These are phyloP conservation scores for Nemania sp. DNA, from an alignment of 2,329 filamentous ascomycete genomes.

Conservation along the genomic window DNA sequence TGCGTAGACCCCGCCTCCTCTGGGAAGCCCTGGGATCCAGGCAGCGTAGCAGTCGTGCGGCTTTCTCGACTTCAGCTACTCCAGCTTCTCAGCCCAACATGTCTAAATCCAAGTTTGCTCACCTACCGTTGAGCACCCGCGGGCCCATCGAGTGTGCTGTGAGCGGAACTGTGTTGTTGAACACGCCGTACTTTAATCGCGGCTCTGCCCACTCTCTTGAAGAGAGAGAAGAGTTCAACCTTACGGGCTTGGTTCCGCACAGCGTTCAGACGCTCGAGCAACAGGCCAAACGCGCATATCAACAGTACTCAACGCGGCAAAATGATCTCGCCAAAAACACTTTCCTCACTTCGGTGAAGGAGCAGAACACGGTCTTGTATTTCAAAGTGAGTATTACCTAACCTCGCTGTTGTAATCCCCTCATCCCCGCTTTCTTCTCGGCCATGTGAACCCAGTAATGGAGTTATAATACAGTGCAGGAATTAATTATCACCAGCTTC, in stretches of 20 bases:
- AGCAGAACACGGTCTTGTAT: conserved; percentile 84
- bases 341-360: conserved; percentile 81
- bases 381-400: conserved; percentile 59
- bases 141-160: conserved; percentile 55
- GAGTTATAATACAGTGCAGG: not conserved
- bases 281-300: conserved; percentile 75
- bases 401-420: not conserved
- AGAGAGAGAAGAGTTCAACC: conserved; percentile 70
- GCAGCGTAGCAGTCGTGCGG: conserved; percentile 13
- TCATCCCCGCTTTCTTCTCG: not conserved
- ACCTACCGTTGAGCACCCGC: conserved; percentile 52
- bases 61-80: conserved; percentile 25
- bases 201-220: conserved; percentile 74
- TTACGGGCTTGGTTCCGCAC: conserved; percentile 73
- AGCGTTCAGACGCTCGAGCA: conserved; percentile 75
- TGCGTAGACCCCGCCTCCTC: conserved; percentile 24
- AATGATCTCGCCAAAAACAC: conserved; percentile 81
- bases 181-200: conserved; percentile 76
- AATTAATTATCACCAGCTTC: conserved; percentile 52
- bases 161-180: conserved; percentile 59
- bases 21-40: conserved; percentile 16
- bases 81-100: conserved; percentile 24
- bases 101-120: conserved; percentile 43
- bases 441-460: too few relatives aligned
- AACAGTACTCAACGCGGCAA: conserved; percentile 69